phyloP scores from a whole-genome alignment of 2,329 filamentous ascomycete genomes.

The Geosmithia putterillii region DNA sequence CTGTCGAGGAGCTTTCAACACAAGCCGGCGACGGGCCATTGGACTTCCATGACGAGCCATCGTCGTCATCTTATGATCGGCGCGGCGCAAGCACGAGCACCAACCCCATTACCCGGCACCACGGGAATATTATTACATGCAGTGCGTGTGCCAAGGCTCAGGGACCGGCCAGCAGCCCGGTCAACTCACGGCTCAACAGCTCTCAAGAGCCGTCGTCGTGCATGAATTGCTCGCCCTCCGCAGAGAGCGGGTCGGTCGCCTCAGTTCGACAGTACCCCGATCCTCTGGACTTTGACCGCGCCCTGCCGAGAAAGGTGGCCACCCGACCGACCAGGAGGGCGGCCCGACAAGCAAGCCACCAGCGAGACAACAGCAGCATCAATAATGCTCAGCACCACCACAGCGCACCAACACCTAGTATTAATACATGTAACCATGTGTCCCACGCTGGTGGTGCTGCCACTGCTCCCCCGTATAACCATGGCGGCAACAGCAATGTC shows the following conservation, averaged over 20 bases:
- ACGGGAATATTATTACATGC: no score
- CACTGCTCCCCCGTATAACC: no score
- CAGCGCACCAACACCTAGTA: no score
- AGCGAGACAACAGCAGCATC: not conserved
- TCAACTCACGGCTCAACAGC: not conserved
- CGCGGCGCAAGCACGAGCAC: not conserved
- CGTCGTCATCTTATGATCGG: not conserved
- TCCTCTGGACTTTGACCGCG: not conserved
- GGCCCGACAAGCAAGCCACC: not conserved
- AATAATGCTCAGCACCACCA: not conserved
- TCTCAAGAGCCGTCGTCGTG: not conserved
- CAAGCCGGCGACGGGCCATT: constrained; percentile 1
- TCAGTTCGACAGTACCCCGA: not conserved
- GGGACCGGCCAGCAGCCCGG: not conserved
- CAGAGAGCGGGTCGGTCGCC: not conserved
- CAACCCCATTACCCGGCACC: not conserved
- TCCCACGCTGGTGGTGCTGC: no score
- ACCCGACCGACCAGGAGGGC: not conserved
- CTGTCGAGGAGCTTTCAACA: constrained; percentile 13
- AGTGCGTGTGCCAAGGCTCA: no score
- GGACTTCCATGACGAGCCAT: not conserved
- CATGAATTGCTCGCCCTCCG: no score
- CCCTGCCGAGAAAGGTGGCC: not conserved
- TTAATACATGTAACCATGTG: no score
- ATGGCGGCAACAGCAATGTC: not conserved